A percentile compares a stretch with the other conserved stretches of the same genome.
Evolutionary conservation across 1,284 basidiomycete genomes (phyloP).

Genomic region (Schizophyllum amplum): DNA sequence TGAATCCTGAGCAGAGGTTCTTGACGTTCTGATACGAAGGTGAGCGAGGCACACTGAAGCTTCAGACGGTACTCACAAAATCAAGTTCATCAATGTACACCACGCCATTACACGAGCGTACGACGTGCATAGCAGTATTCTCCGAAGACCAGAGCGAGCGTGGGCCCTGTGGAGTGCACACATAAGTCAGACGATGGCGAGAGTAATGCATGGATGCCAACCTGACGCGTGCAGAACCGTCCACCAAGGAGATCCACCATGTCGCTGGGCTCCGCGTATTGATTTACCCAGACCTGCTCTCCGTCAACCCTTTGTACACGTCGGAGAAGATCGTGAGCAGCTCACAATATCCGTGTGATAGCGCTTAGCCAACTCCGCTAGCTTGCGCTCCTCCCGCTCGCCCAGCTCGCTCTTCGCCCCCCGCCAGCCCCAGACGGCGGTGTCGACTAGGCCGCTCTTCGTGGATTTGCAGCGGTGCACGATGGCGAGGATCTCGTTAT

Average conservation of each 20-base stretch:
- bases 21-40: conserved; percentile 38
- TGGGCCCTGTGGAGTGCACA: conserved; percentile 41
- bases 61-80: conserved; percentile 36
- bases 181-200: conserved; percentile 1
- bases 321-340: background rate
- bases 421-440: conserved; percentile 66
- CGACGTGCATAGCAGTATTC: conserved; percentile 72
- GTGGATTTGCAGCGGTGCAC: conserved; percentile 61
- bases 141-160: conserved; percentile 68
- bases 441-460: conserved; percentile 55
- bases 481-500: conserved; percentile 58
- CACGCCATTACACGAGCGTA: conserved; percentile 42
- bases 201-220: conserved; percentile 20
- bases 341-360: conserved; percentile 59
- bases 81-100: conserved; percentile 68
- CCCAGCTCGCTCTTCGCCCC: conserved; percentile 45
- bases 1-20: conserved; percentile 74
- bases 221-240: conserved; percentile 60
- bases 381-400: conserved; percentile 53
- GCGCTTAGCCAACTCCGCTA: conserved; percentile 60
- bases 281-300: conserved; percentile 41
- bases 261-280: conserved; percentile 54
- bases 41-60: conserved; percentile 3
- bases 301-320: conserved; percentile 1
- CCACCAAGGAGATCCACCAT: conserved; percentile 59